These are phyloP conservation scores for Castanopsis chinensis DNA, from an alignment of 306 rosid genomes.

Conservation along the genomic window DNA sequence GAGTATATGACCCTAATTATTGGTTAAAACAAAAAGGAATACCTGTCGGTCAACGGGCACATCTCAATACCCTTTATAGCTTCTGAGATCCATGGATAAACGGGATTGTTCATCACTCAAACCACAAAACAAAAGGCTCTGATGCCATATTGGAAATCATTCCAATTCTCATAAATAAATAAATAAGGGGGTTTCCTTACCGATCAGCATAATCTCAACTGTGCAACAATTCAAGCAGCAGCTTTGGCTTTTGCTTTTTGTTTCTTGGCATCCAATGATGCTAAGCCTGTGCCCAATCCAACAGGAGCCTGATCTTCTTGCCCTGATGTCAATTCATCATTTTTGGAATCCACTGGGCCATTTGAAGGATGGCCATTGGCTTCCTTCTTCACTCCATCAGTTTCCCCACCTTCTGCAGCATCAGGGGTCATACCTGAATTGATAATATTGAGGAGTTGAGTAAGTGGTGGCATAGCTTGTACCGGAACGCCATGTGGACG, in stretches of 20 bases:
- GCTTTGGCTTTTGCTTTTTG: slow-evolving; percentile 68
- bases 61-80: slow-evolving; percentile 18
- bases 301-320: slow-evolving; percentile 60
- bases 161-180: slow-evolving; percentile 24
- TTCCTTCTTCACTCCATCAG: slow-evolving; percentile 47
- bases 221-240: slow-evolving; percentile 32
- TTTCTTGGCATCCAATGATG: slow-evolving; percentile 75
- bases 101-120: slow-evolving; percentile 22
- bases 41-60: background rate
- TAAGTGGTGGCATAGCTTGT: slow-evolving; percentile 79
- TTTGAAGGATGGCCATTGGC: slow-evolving; percentile 29
- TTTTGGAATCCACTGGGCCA: slow-evolving; percentile 30
- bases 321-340: slow-evolving; percentile 30
- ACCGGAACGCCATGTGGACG: slow-evolving; percentile 86
- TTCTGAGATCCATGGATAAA: slow-evolving; percentile 12
- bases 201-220: background rate
- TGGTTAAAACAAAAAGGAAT: slow-evolving; percentile 10
- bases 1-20: slow-evolving; percentile 8
- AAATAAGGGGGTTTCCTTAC: slow-evolving; percentile 20
- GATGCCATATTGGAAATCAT: background rate
- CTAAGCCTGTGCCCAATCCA: slow-evolving; percentile 83
- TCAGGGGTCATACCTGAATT: slow-evolving; percentile 61
- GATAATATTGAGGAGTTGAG: slow-evolving; percentile 74
- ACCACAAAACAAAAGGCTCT: slow-evolving; percentile 25
- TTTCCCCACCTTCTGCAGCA: slow-evolving; percentile 44